These are phyloP conservation scores for Trametes versicolor DNA, from an alignment of 1,284 basidiomycete genomes.

Conservation along the genomic window DNA sequence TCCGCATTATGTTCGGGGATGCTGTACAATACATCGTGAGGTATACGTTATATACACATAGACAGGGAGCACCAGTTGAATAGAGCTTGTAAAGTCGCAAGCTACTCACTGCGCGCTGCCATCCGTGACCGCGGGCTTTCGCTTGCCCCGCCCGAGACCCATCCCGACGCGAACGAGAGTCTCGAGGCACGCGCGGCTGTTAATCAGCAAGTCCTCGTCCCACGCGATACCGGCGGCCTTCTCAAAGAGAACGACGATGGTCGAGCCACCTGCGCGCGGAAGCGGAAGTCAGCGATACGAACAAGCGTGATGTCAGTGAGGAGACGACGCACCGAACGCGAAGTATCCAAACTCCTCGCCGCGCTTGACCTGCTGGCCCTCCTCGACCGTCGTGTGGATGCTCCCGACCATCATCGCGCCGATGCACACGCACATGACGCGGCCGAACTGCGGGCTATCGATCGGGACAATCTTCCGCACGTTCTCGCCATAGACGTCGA, in stretches of 20 bases:
- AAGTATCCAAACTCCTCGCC: slow-evolving; percentile 96
- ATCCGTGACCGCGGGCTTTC: slow-evolving; percentile 28
- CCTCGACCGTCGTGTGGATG: slow-evolving; percentile 86
- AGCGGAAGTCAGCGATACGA: slow-evolving; percentile 13
- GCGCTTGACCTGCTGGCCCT: slow-evolving; percentile 81
- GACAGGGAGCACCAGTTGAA: not conserved
- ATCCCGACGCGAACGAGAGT: slow-evolving; percentile 90
- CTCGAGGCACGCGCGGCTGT: slow-evolving; percentile 84
- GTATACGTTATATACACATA: slow-evolving; percentile 1
- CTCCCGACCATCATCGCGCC: slow-evolving; percentile 97
- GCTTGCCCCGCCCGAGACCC: slow-evolving; percentile 69
- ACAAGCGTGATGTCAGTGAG: not conserved
- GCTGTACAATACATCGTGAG: not conserved
- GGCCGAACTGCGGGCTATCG: slow-evolving; percentile 86
- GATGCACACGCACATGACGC: slow-evolving; percentile 89
- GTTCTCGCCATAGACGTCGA: slow-evolving; percentile 98
- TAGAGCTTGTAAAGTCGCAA: not conserved
- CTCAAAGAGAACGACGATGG: slow-evolving; percentile 89
- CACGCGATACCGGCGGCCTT: slow-evolving; percentile 83
- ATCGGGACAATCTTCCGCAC: slow-evolving; percentile 90
- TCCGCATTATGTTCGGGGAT: not conserved
- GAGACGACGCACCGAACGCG: slow-evolving; percentile 79
- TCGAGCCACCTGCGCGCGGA: slow-evolving; percentile 80
- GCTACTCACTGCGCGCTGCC: slow-evolving; percentile 2
- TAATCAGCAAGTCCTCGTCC: slow-evolving; percentile 92